These are phyloP conservation scores for Neurospora discreta DNA, from an alignment of 495 filamentous ascomycete species.

Conservation along the genomic window DNA sequence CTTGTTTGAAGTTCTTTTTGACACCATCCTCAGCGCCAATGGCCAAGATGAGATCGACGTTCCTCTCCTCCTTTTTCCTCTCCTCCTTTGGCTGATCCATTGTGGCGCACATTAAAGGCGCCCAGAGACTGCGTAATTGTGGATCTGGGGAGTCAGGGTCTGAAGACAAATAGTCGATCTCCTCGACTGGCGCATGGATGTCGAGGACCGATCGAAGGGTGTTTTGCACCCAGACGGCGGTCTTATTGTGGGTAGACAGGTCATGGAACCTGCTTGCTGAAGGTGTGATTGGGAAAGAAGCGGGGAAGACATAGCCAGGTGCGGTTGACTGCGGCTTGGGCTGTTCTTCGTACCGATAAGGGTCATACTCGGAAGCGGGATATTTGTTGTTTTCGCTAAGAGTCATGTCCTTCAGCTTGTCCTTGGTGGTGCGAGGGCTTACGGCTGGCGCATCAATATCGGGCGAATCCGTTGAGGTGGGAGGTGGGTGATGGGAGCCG, in stretches of 20 bases:
- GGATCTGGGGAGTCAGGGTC: conserved; percentile 21
- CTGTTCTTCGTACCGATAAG: background rate
- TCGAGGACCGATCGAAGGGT: conserved; percentile 28
- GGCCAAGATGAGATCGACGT: conserved; percentile 33
- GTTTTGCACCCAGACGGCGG: conserved; percentile 33
- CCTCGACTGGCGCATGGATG: conserved; percentile 24
- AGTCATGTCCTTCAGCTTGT: background rate
- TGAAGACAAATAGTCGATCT: conserved; percentile 24
- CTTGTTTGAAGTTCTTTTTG: conserved; percentile 21
- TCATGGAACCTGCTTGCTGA: conserved; percentile 20
- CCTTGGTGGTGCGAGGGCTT: background rate
- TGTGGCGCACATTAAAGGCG: conserved; percentile 25
- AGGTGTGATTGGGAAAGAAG: conserved; percentile 9
- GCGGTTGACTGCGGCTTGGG: background rate
- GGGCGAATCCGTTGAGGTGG: background rate
- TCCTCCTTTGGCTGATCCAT: conserved; percentile 2
- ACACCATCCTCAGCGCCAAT: conserved; percentile 31
- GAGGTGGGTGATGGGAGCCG: background rate
- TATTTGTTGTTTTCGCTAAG: background rate
- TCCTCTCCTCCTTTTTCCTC: conserved; percentile 17
- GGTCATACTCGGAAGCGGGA: background rate
- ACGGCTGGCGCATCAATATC: background rate
- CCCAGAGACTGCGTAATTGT: conserved; percentile 30
- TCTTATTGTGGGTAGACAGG: conserved; percentile 22
- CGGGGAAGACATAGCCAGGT: background rate